Evolutionary conservation across 2,329 filamentous ascomycete genomes (phyloP).

Genomic region (Diplodia seriata): DNA sequence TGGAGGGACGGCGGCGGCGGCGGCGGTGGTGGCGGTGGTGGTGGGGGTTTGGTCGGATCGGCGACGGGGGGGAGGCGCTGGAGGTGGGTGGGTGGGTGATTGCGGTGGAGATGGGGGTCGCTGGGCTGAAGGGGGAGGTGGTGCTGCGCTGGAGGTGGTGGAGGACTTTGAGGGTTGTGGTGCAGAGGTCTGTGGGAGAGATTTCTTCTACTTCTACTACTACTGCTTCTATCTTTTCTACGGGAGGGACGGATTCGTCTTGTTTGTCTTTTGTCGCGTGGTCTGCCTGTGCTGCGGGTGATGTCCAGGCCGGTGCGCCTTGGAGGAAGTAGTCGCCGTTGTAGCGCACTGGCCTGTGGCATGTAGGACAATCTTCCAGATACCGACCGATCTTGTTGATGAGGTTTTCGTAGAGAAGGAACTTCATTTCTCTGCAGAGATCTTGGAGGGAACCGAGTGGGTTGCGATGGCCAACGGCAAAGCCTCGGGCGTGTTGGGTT

Average conservation of each 20-base stretch:
- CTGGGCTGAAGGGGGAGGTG: neutral
- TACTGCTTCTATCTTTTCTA: neutral
- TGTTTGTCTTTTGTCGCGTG: neutral
- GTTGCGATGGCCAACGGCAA: slow-evolving; percentile 6
- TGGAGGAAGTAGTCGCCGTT: neutral
- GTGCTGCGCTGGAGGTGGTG: neutral
- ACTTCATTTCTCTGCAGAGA: neutral
- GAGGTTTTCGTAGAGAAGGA: neutral
- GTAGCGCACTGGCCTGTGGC: neutral
- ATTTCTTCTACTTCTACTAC: neutral
- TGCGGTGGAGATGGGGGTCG: neutral
- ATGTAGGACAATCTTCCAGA: neutral
- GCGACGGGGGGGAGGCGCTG: neutral
- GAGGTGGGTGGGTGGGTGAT: neutral
- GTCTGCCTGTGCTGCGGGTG: neutral
- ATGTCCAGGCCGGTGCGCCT: no score
- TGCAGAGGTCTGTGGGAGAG: neutral
- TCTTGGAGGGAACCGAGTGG: neutral
- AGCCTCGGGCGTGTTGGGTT: neutral
- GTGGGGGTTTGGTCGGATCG: no score
- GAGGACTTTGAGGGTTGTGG: neutral
- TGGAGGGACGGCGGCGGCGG: neutral
- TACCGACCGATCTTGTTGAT: neutral
- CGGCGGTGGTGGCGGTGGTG: neutral
- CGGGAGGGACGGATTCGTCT: no score